Evolutionary conservation across 345 rosid species (phyloP).

Genomic region (Pugionium cornutum): DNA sequence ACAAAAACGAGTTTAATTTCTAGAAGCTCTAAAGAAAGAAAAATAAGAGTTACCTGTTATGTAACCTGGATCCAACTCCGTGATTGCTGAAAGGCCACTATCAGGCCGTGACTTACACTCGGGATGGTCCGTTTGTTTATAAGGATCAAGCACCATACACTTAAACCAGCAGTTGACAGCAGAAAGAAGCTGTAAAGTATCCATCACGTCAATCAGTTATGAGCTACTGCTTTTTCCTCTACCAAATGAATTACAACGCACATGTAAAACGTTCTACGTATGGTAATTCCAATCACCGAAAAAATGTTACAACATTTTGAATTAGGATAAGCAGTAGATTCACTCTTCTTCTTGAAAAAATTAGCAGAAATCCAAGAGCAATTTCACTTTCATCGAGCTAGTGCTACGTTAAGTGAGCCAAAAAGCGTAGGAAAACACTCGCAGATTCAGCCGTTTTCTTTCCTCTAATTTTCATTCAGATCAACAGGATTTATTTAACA

Average conservation of each 20-base stretch:
- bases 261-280: not conserved
- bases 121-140: slow-evolving; percentile 95
- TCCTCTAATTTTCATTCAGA: slow-evolving; percentile 3
- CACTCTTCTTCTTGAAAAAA: slow-evolving; percentile 9
- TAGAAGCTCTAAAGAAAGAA: slow-evolving; percentile 10
- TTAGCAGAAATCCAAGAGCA: slow-evolving; percentile 1
- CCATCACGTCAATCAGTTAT: slow-evolving; percentile 19
- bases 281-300: not conserved
- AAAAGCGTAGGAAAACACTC: slow-evolving; percentile 4
- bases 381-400: not conserved
- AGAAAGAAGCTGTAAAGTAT: slow-evolving; percentile 74
- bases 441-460: slow-evolving; percentile 4
- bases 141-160: slow-evolving; percentile 87
- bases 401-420: slow-evolving; percentile 1
- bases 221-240: not conserved
- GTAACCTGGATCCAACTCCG: slow-evolving; percentile 97
- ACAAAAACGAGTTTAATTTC: slow-evolving; percentile 1
- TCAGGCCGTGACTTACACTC: slow-evolving; percentile 97
- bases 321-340: not conserved
- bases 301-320: not conserved
- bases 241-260: slow-evolving; percentile 12
- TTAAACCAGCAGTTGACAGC: slow-evolving; percentile 99
- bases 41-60: slow-evolving; percentile 59
- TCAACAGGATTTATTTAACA: not conserved
- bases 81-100: slow-evolving; percentile 90